Conservation (phyloP, 768 basidiomycete species). For the Lactifluus subvellereus region DNA sequence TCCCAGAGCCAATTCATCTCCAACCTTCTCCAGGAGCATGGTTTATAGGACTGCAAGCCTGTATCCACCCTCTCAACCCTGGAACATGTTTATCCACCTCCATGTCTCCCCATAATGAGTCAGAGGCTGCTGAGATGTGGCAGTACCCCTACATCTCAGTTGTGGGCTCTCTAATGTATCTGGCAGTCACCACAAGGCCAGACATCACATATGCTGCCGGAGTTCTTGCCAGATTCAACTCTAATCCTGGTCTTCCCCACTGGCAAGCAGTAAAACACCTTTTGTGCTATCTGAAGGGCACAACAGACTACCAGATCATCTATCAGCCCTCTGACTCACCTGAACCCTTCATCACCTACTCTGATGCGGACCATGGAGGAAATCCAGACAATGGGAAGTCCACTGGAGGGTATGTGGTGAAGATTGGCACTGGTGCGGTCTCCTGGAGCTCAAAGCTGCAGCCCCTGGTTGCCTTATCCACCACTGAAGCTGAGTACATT, state of each 20-base stretch:
- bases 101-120: neutral
- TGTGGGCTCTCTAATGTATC: too few species aligned
- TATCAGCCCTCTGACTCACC: neutral
- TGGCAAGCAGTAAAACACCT: neutral
- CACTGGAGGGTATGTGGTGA: too few species aligned
- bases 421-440: too few species aligned
- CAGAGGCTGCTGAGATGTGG: neutral
- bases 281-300: too few species aligned
- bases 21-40: too few species aligned
- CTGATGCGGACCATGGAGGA: slow-evolving; percentile 13
- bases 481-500: too few species aligned
- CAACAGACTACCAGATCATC: neutral
- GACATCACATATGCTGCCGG: neutral
- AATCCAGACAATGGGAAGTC: slow-evolving; percentile 14
- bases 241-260: neutral
- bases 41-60: too few species aligned
- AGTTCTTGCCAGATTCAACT: slow-evolving; percentile 5
- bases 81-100: slow-evolving; percentile 1
- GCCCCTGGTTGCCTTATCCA: too few species aligned
- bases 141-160: slow-evolving; percentile 1
- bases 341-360: slow-evolving; percentile 1
- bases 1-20: too few species aligned
- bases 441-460: too few species aligned
- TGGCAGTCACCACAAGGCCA: neutral
- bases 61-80: slow-evolving; percentile 4